Evolutionary conservation across 148 eudicot genomes (phyloP), one percentile per base, ranked within the genome.

Genomic region (Chenopodium formosanum): DNA sequence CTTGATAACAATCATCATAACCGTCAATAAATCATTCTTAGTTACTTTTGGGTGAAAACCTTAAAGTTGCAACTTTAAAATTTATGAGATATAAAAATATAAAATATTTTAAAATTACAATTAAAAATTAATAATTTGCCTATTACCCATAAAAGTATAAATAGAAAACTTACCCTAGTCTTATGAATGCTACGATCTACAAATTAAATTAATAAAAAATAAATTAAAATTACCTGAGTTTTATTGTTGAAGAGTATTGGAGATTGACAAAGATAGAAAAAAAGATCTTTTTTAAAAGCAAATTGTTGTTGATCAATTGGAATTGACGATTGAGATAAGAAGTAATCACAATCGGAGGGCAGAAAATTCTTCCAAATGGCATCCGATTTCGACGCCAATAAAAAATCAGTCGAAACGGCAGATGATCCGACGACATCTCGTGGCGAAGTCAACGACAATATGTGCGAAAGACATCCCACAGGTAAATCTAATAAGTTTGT

Each of bases 361-460:
- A 83, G 19, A n/a, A 83, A 67, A 0, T 68, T 69, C 9, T 68
- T 29, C 86, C 86, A 83, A 4, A 79, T 63, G 13, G 11, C 1
- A 74, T 79, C 65, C 37, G 83, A 75, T 20, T 17, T 12, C 10
- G 86, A 68, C 12, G 50, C 76, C 31, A 65, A 52, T 23, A 56
- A 47, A n/a, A 69, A 75, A 6, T 16, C 65, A 56, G 75, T 84
- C 0, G 83, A 75, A 34, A 80, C 77, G 9, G 40, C 76, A 1
- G 83, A 66, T 31, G 74, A 75, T 52, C 80, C 79, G 77, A 66
- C 10, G 34, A 68, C 68, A 47, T 84, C 83, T 2, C 12, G 22
- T 3, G 83, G 83, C 7, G 80, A 48, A 7, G 86, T 79, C 25
- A 58, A 37, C 13, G 77, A 78, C 4, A 83, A n/a, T 29, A 83